Percentiles rank a stretch among this genome's conserved stretches.
These are phyloP conservation scores for Penicillium sp. DNA, from an alignment of 2,329 filamentous ascomycete species.

Conservation along the genomic window DNA sequence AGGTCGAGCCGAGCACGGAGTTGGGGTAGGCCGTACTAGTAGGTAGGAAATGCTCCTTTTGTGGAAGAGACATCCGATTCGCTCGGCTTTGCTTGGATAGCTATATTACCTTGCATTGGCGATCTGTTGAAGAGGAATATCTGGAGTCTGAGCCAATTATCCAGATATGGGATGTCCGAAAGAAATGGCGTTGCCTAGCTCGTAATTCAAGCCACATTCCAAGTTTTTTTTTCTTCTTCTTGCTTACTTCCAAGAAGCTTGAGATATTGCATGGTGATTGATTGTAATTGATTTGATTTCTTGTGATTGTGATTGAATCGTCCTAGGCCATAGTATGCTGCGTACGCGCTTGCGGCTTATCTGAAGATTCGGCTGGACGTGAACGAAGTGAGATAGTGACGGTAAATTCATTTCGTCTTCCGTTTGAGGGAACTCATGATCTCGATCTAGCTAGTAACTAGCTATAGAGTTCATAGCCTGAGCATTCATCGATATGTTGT, in stretches of 20 bases:
- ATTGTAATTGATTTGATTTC: not conserved
- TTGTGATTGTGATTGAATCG: too few species aligned
- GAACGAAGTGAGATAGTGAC: not conserved
- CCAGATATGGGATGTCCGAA: not conserved
- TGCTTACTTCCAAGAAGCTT: not conserved
- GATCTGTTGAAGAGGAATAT: not conserved
- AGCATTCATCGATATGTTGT: too few species aligned
- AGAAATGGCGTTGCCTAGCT: conserved; percentile 2
- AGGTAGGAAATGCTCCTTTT: too few species aligned
- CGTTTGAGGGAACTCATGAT: too few species aligned
- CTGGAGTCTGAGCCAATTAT: not conserved
- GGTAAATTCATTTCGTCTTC: too few species aligned
- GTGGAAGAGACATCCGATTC: conserved; percentile 2
- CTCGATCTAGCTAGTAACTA: too few species aligned
- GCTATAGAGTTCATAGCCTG: too few species aligned
- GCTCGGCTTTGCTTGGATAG: not conserved
- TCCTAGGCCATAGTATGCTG: too few species aligned
- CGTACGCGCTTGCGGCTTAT: too few species aligned
- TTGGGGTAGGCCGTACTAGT: too few species aligned
- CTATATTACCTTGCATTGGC: too few species aligned
- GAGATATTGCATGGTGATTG: not conserved
- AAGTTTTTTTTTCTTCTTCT: too few species aligned
- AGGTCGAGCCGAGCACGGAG: not conserved
- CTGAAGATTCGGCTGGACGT: not conserved
- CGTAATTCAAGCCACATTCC: not conserved